phyloP scores from a whole-genome alignment of 345 rosid species.

The Populus ilicifolia region DNA sequence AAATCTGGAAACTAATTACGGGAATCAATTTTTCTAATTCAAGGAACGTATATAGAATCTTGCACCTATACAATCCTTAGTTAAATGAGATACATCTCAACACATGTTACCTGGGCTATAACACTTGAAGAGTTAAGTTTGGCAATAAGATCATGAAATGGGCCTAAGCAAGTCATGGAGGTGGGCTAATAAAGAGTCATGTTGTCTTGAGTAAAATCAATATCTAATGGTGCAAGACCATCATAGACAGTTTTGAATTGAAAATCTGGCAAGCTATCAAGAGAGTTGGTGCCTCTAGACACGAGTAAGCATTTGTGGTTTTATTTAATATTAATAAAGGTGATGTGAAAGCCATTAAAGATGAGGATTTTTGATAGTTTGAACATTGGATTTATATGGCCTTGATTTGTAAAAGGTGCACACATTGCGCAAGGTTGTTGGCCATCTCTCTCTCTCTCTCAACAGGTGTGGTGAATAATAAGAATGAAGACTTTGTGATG shows the following conservation, averaged over 20 bases:
- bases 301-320: background rate
- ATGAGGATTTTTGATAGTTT: conserved; percentile 35
- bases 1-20: too few relatives aligned
- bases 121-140: background rate
- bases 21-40: too few relatives aligned
- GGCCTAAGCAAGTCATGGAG: background rate
- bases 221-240: background rate
- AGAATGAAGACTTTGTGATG: background rate
- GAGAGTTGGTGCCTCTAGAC: background rate
- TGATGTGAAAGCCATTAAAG: conserved; percentile 33
- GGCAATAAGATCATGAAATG: background rate
- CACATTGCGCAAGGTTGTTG: conserved; percentile 23
- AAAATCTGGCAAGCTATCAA: background rate
- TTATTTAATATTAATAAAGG: conserved; percentile 30
- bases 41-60: too few relatives aligned
- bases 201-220: background rate
- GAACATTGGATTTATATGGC: conserved; percentile 35
- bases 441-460: too few relatives aligned
- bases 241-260: background rate
- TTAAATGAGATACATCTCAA: background rate
- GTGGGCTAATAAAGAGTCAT: background rate
- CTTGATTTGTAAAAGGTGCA: conserved; percentile 37
- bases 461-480: background rate
- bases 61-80: too few relatives aligned
- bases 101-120: background rate